A percentile compares a stretch with the other conserved stretches of the same genome.
phyloP scores from a whole-genome alignment of 2,329 filamentous ascomycete genomes.

The Ophiostoma pallidulum region DNA sequence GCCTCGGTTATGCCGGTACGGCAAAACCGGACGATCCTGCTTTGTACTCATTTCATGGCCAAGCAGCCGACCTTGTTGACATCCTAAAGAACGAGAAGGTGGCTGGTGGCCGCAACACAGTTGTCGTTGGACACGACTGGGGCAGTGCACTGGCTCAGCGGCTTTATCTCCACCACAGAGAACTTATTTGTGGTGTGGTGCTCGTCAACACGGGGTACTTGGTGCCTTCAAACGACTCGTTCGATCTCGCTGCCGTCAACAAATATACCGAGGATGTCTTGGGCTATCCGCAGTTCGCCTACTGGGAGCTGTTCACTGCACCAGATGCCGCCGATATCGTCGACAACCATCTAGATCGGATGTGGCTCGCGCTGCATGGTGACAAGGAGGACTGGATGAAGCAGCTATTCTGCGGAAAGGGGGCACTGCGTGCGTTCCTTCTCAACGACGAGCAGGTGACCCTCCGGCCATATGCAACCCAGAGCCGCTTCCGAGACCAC shows the following conservation, averaged over 20 bases:
- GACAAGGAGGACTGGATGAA: constrained; percentile 19
- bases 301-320: constrained; percentile 37
- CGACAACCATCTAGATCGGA: constrained; percentile 27
- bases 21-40: constrained; percentile 31
- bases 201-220: constrained; percentile 34
- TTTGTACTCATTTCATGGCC: constrained; percentile 28
- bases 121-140: constrained; percentile 43
- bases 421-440: constrained; percentile 25
- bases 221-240: constrained; percentile 22
- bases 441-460: constrained; percentile 17
- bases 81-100: constrained; percentile 31
- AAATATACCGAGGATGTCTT: constrained; percentile 22
- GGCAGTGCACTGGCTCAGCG: constrained; percentile 31
- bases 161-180: constrained; percentile 31
- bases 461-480: constrained; percentile 21
- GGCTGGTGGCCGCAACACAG: constrained; percentile 18
- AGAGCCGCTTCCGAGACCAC: constrained; percentile 18
- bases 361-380: constrained; percentile 27
- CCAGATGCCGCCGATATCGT: constrained; percentile 31
- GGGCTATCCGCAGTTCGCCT: constrained; percentile 30
- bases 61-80: constrained; percentile 29
- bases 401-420: constrained; percentile 27
- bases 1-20: constrained; percentile 30
- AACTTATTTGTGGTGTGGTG: constrained; percentile 31
- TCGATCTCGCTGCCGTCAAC: constrained; percentile 29